A percentile compares a stretch with the other conserved stretches of the same genome.
These are phyloP conservation scores for Aspergillus ostianus DNA, from an alignment of 495 filamentous ascomycete species.

Conservation along the genomic window DNA sequence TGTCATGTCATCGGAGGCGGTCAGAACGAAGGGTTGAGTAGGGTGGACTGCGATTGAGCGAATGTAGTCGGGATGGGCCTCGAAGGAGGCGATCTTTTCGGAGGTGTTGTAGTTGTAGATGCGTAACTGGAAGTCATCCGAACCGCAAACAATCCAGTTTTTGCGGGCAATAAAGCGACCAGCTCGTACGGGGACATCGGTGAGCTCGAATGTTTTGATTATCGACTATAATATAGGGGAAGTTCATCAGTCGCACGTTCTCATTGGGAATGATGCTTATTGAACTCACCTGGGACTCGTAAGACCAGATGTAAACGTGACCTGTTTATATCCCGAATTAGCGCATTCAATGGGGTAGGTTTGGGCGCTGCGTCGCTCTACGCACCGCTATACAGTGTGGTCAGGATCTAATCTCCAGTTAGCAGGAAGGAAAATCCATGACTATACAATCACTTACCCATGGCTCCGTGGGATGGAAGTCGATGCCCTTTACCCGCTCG, in stretches of 20 bases:
- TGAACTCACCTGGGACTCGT: slow-evolving; percentile 76
- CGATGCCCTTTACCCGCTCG: slow-evolving; percentile 95
- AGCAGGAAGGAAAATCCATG: slow-evolving; percentile 17
- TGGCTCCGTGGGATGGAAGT: slow-evolving; percentile 94
- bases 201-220: slow-evolving; percentile 98
- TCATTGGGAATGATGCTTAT: background rate
- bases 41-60: slow-evolving; percentile 97
- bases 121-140: slow-evolving; percentile 95
- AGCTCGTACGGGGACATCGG: slow-evolving; percentile 96
- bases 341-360: slow-evolving; percentile 17
- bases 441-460: slow-evolving; percentile 55
- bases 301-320: slow-evolving; percentile 99
- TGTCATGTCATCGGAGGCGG: slow-evolving; percentile 98
- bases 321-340: slow-evolving; percentile 47
- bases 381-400: slow-evolving; percentile 91
- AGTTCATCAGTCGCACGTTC: slow-evolving; percentile 11
- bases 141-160: slow-evolving; percentile 99
- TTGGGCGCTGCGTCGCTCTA: slow-evolving; percentile 10
- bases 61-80: slow-evolving; percentile 99
- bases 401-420: slow-evolving; percentile 66
- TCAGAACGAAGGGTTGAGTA: slow-evolving; percentile 92
- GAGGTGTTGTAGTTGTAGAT: slow-evolving; percentile 99
- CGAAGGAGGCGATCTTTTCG: slow-evolving; percentile 97
- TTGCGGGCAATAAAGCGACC: slow-evolving; percentile 96
- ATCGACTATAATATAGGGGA: slow-evolving; percentile 57